Evolutionary conservation across 495 filamentous ascomycete species (phyloP), one percentile per base, ranked within the genome.

Genomic region (Letharia lupina): DNA sequence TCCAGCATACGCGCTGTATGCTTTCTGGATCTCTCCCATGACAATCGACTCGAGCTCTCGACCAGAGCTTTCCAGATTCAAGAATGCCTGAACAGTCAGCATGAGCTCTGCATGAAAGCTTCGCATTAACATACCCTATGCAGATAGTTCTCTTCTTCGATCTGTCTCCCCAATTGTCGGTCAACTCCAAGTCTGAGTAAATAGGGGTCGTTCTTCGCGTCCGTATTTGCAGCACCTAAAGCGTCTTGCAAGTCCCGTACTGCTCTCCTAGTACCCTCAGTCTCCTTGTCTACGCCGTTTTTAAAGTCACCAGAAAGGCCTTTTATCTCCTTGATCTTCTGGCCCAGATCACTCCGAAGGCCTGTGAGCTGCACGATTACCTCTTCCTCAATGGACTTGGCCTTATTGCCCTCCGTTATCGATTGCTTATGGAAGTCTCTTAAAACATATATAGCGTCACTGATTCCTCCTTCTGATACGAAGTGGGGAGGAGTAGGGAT

Each of bases 241-340:
- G 86, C 82, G 58, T 96, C 92, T 67, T 94, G 88, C 33, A 96
- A 77, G 44, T 86, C 81, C 39, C 87, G 87, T 11, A 98, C 89
- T 28, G 87, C 86, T 71, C 83, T 86, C 68, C 80, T 79, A 9
- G 81, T 83, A 15, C 71, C 75, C 31, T 83, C 81, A n/a, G 82
- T 76, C 65, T 83, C 82, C 70, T 79, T 80, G 48, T 86, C 84
- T 20, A 83, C 82, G 4, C 78, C 79, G 69, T 95, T 98, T 74
- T 96, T 96, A 75, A 98, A 98, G 75, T 98, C 94, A 3, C 90
- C 87, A 9, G 91, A 87, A 8, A 98, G 79, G 65, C 83, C 88
- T 75, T 94, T 96, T 75, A 98, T 98, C 77, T 98, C 94, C 77
- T 97, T 98, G 71, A 93, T 94, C 79, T 98, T 98, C 77, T 93